Evolutionary conservation across 352 stramenopile genomes (phyloP).

Genomic region (Pythium phragmitis): DNA sequence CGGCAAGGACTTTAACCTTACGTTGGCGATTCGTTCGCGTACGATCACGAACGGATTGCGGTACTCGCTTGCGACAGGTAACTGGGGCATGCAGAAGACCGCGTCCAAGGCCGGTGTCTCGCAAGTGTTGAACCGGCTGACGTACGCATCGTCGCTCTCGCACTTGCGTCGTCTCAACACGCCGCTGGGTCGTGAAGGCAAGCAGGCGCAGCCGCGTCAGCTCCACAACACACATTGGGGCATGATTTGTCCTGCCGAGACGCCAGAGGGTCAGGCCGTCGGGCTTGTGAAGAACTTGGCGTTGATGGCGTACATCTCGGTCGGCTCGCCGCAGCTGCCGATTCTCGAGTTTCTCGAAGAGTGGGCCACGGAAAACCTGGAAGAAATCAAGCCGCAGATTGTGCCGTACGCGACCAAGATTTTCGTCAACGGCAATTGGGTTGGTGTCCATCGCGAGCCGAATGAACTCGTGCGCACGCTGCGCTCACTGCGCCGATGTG

Average conservation of each 20-base stretch:
- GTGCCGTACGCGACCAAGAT: slow-evolving; percentile 99
- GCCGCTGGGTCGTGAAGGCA: slow-evolving; percentile 97
- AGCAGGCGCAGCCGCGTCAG: slow-evolving; percentile 98
- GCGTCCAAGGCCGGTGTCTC: slow-evolving; percentile 97
- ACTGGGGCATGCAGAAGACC: slow-evolving; percentile 97
- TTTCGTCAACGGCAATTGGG: slow-evolving; percentile 99
- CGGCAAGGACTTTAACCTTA: slow-evolving; percentile 96
- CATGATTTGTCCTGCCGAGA: slow-evolving; percentile 98
- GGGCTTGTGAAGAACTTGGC: slow-evolving; percentile 98
- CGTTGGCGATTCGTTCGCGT: slow-evolving; percentile 96
- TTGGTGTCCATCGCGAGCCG: slow-evolving; percentile 97
- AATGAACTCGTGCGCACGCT: slow-evolving; percentile 96
- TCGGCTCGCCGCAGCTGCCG: slow-evolving; percentile 90
- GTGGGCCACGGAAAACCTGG: slow-evolving; percentile 97
- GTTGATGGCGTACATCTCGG: slow-evolving; percentile 98
- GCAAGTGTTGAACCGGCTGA: slow-evolving; percentile 99
- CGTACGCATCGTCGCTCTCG: slow-evolving; percentile 98
- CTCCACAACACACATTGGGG: slow-evolving; percentile 99
- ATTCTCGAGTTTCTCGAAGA: slow-evolving; percentile 99
- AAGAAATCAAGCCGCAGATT: slow-evolving; percentile 96
- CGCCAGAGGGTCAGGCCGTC: slow-evolving; percentile 94
- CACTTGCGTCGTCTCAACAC: slow-evolving; percentile 99
- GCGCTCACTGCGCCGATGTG: slow-evolving; percentile 92
- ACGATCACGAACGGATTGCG: slow-evolving; percentile 98
- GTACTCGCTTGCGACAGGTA: slow-evolving; percentile 99